phyloP scores from a whole-genome alignment of 179 eudicot genomes.

The Spinacia oleracea region DNA sequence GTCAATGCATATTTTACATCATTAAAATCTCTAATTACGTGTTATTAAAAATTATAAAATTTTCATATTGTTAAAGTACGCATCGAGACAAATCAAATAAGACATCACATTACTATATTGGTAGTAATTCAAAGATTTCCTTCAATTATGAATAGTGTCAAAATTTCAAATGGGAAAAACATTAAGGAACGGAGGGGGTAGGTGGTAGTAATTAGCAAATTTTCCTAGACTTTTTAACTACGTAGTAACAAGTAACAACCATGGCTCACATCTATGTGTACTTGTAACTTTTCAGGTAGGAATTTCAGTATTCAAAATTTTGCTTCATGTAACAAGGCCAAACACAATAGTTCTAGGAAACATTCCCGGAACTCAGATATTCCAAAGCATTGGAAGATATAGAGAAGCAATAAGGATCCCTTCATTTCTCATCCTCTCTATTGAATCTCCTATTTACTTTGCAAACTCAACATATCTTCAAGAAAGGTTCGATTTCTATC shows the following conservation, averaged over 20 bases:
- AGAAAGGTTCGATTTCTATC: constrained; percentile 56
- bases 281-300: constrained; percentile 58
- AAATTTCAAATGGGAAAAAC: too few species aligned
- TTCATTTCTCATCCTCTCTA: constrained; percentile 69
- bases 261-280: neutral
- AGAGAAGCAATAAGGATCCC: constrained; percentile 58
- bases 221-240: neutral
- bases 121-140: too few species aligned
- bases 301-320: constrained; percentile 89
- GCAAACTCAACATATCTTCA: constrained; percentile 84
- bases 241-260: too few species aligned
- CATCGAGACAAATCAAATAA: too few species aligned
- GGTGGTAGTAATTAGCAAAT: too few species aligned
- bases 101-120: too few species aligned
- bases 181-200: too few species aligned
- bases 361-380: constrained; percentile 78
- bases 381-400: constrained; percentile 67
- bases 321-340: constrained; percentile 92
- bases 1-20: too few species aligned
- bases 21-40: too few species aligned
- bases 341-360: constrained; percentile 71
- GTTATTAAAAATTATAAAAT: too few species aligned
- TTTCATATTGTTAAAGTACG: too few species aligned
- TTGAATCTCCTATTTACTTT: constrained; percentile 93
- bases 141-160: too few species aligned